These are phyloP conservation scores for Suillus plorans DNA, from an alignment of 768 basidiomycete genomes.

Conservation along the genomic window DNA sequence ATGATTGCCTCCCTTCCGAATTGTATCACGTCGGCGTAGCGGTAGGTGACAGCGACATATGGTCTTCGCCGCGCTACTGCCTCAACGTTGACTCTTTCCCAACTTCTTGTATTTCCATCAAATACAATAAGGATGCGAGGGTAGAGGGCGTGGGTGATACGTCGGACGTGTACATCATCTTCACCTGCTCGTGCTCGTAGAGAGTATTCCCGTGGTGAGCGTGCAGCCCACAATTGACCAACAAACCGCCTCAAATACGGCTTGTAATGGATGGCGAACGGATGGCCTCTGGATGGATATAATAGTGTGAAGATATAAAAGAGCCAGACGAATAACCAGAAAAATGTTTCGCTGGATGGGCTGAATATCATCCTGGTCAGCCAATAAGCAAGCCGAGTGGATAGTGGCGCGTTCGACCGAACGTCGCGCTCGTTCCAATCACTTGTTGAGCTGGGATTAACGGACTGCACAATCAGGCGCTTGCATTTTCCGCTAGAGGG, in stretches of 20 bases:
- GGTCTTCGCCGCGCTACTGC: constrained; percentile 9
- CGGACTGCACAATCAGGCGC: constrained; percentile 23
- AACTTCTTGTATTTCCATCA: not conserved
- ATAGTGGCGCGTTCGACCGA: not conserved
- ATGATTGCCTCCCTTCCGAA: not conserved
- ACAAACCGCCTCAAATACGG: constrained; percentile 19
- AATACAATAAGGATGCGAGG: constrained; percentile 20
- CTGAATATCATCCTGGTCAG: constrained; percentile 9
- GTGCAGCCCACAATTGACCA: constrained; percentile 25
- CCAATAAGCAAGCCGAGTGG: constrained; percentile 20
- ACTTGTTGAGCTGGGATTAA: constrained; percentile 10
- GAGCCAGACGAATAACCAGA: constrained; percentile 19
- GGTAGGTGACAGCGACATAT: constrained; percentile 23
- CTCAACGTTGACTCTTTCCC: constrained; percentile 6
- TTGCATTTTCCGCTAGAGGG: constrained; percentile 23
- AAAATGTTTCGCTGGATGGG: not conserved
- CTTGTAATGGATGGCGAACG: constrained; percentile 10
- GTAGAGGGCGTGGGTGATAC: constrained; percentile 13
- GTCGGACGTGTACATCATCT: constrained; percentile 1
- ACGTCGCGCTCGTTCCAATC: constrained; percentile 4
- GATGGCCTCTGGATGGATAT: constrained; percentile 10
- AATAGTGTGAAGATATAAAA: constrained; percentile 17
- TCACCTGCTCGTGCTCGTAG: constrained; percentile 9
- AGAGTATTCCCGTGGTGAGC: constrained; percentile 22
- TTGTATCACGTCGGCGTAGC: constrained; percentile 12